Base-by-base conservation (phyloP, 2,329 filamentous ascomycete genomes). In the Amauroascus verrucosus region DNA sequence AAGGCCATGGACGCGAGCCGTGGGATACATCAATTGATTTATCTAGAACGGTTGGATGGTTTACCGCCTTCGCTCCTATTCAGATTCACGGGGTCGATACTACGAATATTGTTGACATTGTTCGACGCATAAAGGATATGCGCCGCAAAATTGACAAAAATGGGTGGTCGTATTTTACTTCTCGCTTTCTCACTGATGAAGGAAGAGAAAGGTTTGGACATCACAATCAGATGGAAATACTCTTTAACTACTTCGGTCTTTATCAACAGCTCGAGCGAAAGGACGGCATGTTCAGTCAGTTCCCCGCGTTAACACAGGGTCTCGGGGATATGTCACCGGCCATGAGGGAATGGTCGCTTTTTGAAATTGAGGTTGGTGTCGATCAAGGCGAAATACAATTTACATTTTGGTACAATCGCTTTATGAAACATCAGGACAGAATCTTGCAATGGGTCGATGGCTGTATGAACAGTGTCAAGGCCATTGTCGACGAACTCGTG, bases 1-100 rank as follows among this genome's bases (percentile, higher is more conserved):
- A 77, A 61, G 72, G 73, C 0, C 74, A 76, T 53, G 74, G 74
- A 6, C 69, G 74, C 18, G 73, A 76, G 57, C 57, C 71, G 0
- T 75, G 72, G 64, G 66, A 72, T 54, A 32, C 65, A 1, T 65
- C 61, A 16, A 65, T 75, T 48, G 74, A 76, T 45, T 64, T 75
- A 1, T 73, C 73, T 0, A 61, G 68, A 22, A 76, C 74, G 0
- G 66, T 76, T 6, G 74, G 74, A 6, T 77, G 74, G 74, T 77
- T 76, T 52, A 76, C 74, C 0, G 72, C 73, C 32, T 64, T 76
- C 51, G 68, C 65, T n/a, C 73, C 72, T 14, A 57, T 75, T 3
- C 63, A 65, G 40, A 60, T 71, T 1, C 56, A 62, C 14, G 24
- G 22, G 2, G 58, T 62, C 0, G 30, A 37, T 7, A 20, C 45